These are phyloP conservation scores for Plasmodium gallinaceum DNA, from an alignment of 169 alveolate genomes.

Conservation along the genomic window DNA sequence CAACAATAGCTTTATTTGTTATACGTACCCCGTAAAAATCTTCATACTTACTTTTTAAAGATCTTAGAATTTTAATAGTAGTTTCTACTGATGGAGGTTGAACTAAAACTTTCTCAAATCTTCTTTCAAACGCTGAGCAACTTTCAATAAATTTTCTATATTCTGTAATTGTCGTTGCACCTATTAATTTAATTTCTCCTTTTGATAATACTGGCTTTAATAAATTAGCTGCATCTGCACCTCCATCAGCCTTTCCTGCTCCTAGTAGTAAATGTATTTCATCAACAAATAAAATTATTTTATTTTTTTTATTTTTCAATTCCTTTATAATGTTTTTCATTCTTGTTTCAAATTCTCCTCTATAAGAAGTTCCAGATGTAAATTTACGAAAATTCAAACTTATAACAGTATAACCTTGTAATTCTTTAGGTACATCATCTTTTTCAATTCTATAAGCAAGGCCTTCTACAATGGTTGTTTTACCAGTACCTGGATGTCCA, in stretches of 20 bases:
- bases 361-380: constrained; percentile 73
- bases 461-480: constrained; percentile 76
- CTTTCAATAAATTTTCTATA: constrained; percentile 78
- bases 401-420: constrained; percentile 63
- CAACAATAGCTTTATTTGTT: constrained; percentile 78
- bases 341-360: constrained; percentile 78
- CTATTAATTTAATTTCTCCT: constrained; percentile 78
- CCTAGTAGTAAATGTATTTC: constrained; percentile 80
- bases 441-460: constrained; percentile 72
- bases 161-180: constrained; percentile 80
- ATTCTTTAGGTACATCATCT: constrained; percentile 72
- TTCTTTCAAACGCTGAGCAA: constrained; percentile 81
- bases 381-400: constrained; percentile 71
- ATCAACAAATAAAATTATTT: constrained; percentile 79
- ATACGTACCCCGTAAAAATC: constrained; percentile 68
- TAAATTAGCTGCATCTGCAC: constrained; percentile 77
- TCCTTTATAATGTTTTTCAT: constrained; percentile 77
- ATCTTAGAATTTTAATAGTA: constrained; percentile 76
- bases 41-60: constrained; percentile 76
- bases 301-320: constrained; percentile 68
- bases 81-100: constrained; percentile 76
- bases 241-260: constrained; percentile 79
- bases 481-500: constrained; percentile 77
- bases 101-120: constrained; percentile 78
- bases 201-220: constrained; percentile 79